These are phyloP conservation scores for Microsporum audouinii DNA, from an alignment of 2,329 filamentous ascomycete species.

Conservation along the genomic window DNA sequence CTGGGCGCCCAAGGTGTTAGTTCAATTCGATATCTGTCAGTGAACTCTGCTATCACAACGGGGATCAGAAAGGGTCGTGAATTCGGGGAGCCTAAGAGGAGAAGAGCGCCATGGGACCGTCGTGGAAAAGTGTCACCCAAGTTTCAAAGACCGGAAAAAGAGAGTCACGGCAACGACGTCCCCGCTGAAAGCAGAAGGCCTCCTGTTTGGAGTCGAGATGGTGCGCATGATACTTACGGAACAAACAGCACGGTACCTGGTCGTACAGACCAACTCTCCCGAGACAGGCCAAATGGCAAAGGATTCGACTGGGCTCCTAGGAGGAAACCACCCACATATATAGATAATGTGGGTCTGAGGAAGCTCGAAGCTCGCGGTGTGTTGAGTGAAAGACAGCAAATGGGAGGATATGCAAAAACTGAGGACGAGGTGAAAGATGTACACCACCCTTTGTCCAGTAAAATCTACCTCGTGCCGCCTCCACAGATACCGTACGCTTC, in stretches of 20 bases:
- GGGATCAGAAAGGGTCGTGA: slow-evolving; percentile 44
- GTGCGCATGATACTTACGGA: background rate
- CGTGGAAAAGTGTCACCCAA: background rate
- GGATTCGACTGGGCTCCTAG: background rate
- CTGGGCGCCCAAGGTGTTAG: background rate
- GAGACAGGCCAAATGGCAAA: too few relatives aligned
- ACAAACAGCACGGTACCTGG: background rate
- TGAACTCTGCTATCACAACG: slow-evolving; percentile 57
- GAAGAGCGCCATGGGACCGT: background rate
- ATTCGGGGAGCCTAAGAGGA: background rate
- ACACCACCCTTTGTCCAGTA: background rate
- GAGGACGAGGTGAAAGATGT: background rate
- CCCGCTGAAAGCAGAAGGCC: background rate
- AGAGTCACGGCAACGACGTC: background rate
- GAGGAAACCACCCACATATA: background rate
- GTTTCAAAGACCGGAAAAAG: background rate
- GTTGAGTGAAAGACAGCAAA: background rate
- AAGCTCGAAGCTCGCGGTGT: background rate
- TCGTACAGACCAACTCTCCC: background rate
- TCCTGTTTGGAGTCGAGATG: background rate
- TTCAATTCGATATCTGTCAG: slow-evolving; percentile 39
- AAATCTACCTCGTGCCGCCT: slow-evolving; percentile 22
- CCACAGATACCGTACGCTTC: slow-evolving; percentile 58
- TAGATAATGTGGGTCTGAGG: background rate
- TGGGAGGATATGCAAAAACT: background rate